Conservation (phyloP, 2,329 filamentous ascomycete species). For the Trichoderma brevicompactum region DNA sequence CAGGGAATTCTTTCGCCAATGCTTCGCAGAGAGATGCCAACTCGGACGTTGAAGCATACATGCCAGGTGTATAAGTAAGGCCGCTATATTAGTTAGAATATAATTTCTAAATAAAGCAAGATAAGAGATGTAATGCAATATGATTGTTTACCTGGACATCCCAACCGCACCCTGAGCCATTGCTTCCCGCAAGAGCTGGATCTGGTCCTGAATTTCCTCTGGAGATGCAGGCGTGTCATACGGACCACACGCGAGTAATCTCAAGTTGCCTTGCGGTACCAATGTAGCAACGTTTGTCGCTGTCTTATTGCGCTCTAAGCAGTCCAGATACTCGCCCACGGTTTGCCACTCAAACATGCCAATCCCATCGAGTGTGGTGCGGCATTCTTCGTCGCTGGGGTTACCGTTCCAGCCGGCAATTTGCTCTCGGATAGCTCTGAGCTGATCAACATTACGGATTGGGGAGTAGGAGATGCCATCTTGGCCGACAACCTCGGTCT, state of each 20-base stretch:
- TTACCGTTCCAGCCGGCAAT: slow-evolving; percentile 37
- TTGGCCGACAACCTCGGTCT: slow-evolving; percentile 36
- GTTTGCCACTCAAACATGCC: slow-evolving; percentile 35
- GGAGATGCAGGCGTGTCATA: slow-evolving; percentile 32
- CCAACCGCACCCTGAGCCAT: slow-evolving; percentile 35
- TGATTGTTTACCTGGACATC: slow-evolving; percentile 33
- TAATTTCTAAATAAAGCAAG: too few relatives aligned
- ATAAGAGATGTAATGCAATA: background rate
- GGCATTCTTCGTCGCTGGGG: slow-evolving; percentile 34
- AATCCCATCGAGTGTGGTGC: slow-evolving; percentile 27
- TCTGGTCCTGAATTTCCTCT: slow-evolving; percentile 33
- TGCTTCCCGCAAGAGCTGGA: slow-evolving; percentile 32
- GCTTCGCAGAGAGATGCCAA: slow-evolving; percentile 33
- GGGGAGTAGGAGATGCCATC: slow-evolving; percentile 36
- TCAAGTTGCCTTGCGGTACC: slow-evolving; percentile 35
- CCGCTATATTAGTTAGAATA: slow-evolving; percentile 29
- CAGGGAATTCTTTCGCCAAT: slow-evolving; percentile 33
- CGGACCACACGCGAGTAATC: slow-evolving; percentile 35
- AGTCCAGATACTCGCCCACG: slow-evolving; percentile 35
- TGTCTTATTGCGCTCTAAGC: slow-evolving; percentile 33
- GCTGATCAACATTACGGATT: slow-evolving; percentile 30
- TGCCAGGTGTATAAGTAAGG: slow-evolving; percentile 36
- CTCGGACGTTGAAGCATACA: slow-evolving; percentile 37
- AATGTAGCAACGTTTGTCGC: slow-evolving; percentile 36
- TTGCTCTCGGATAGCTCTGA: slow-evolving; percentile 34